These are phyloP conservation scores for Reutealis trisperma DNA, from an alignment of 345 rosid genomes.

Conservation along the genomic window DNA sequence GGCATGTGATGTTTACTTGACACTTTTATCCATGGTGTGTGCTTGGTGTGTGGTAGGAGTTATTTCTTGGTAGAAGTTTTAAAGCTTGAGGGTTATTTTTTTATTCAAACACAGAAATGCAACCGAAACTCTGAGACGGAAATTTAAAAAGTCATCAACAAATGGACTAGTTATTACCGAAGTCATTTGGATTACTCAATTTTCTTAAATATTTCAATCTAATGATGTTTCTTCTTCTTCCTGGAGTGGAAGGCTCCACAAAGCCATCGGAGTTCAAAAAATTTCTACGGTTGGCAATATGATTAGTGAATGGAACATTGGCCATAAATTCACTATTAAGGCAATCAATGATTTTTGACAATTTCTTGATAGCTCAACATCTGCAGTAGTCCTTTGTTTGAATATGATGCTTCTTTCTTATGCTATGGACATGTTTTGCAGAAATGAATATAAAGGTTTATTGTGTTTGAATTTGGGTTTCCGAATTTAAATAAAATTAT, in stretches of 20 bases:
- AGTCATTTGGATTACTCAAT: neutral
- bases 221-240: neutral
- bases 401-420: neutral
- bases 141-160: conserved; percentile 2
- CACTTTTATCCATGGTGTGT: neutral
- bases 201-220: neutral
- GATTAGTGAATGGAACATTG: neutral
- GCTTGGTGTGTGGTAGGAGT: neutral
- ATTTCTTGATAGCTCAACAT: neutral
- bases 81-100: neutral
- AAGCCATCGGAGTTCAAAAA: neutral
- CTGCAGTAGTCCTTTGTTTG: neutral
- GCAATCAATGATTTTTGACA: neutral
- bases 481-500: neutral
- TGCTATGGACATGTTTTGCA: neutral
- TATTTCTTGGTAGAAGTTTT: neutral
- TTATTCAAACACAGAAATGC: neutral
- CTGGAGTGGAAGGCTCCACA: neutral
- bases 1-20: conserved; percentile 1
- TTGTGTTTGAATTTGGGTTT: neutral
- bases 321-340: neutral
- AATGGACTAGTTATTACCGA: no score
- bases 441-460: neutral
- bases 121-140: neutral
- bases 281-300: neutral